These are phyloP conservation scores for Thalassiosira profunda DNA, from an alignment of 108 stramenopile species.

Conservation along the genomic window DNA sequence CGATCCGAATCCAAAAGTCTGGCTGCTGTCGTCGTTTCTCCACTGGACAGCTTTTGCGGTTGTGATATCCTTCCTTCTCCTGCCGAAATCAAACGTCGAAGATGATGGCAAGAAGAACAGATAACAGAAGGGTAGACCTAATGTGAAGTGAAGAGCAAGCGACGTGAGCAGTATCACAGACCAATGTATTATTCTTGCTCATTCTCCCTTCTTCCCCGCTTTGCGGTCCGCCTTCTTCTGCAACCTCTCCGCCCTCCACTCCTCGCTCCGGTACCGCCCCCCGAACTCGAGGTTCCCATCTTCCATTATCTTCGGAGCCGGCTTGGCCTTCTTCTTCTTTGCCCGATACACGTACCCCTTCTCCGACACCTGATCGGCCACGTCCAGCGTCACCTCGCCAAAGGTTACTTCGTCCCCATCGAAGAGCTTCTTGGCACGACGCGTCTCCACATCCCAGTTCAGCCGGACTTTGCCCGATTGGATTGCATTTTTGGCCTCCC, in stretches of 20 bases:
- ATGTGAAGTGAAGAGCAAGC: no score
- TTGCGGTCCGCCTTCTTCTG: conserved; percentile 27
- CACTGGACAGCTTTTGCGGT: conserved; percentile 63
- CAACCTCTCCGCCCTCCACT: conserved; percentile 31
- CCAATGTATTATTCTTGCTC: conserved; percentile 48
- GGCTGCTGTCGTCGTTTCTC: conserved; percentile 58
- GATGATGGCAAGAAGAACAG: no score
- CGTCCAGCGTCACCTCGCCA: conserved; percentile 19
- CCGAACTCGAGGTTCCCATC: conserved; percentile 28
- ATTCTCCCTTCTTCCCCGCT: conserved; percentile 4
- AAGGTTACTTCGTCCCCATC: conserved; percentile 16
- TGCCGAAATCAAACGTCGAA: no score
- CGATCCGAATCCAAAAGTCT: conserved; percentile 74
- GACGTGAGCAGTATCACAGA: no score
- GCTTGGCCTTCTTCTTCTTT: conserved; percentile 33
- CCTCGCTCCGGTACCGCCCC: conserved; percentile 30
- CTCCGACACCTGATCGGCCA: conserved; percentile 18
- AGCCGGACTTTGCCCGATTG: neutral
- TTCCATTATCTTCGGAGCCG: conserved; percentile 9
- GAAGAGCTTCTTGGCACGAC: conserved; percentile 22
- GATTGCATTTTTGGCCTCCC: conserved; percentile 12
- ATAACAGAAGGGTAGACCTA: no score
- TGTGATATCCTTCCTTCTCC: conserved; percentile 40
- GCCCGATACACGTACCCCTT: conserved; percentile 19
- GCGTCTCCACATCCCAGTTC: conserved; percentile 18